Conservation (phyloP, 2,329 filamentous ascomycete genomes). For the Ceratocystis destructans region DNA sequence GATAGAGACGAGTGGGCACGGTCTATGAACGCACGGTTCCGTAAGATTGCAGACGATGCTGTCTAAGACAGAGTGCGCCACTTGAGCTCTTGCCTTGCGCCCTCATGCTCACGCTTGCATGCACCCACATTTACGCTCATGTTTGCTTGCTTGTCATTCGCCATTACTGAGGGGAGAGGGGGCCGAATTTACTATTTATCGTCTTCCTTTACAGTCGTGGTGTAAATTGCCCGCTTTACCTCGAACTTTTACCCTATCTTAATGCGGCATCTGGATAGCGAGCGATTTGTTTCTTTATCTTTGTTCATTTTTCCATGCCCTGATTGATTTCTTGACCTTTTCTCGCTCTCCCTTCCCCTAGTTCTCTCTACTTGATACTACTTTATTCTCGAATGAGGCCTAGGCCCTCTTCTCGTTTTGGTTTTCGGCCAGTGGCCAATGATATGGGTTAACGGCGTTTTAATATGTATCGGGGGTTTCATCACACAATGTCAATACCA, state of each 20-base stretch:
- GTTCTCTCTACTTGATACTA: neutral
- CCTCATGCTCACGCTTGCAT: too few relatives aligned
- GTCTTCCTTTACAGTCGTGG: neutral
- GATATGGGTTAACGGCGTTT: slow-evolving; percentile 5
- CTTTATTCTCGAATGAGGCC: neutral
- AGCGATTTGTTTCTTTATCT: slow-evolving; percentile 6
- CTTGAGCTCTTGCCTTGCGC: neutral
- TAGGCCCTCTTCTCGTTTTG: neutral
- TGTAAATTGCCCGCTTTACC: neutral
- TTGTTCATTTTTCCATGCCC: neutral
- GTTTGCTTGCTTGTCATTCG: neutral
- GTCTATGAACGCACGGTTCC: slow-evolving; percentile 20
- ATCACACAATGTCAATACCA: neutral
- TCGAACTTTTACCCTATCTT: neutral
- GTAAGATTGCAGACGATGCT: slow-evolving; percentile 18
- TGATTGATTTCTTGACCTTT: neutral
- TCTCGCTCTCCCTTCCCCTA: neutral
- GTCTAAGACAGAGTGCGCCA: slow-evolving; percentile 13
- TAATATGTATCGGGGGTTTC: slow-evolving; percentile 1
- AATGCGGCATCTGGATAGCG: slow-evolving; percentile 10
- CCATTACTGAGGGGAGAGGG: neutral
- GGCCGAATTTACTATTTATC: neutral
- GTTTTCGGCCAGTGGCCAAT: neutral
- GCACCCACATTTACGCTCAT: too few relatives aligned
- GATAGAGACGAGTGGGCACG: slow-evolving; percentile 56